phyloP scores from a whole-genome alignment of 345 rosid genomes.

The Cardamine resedifolia region DNA sequence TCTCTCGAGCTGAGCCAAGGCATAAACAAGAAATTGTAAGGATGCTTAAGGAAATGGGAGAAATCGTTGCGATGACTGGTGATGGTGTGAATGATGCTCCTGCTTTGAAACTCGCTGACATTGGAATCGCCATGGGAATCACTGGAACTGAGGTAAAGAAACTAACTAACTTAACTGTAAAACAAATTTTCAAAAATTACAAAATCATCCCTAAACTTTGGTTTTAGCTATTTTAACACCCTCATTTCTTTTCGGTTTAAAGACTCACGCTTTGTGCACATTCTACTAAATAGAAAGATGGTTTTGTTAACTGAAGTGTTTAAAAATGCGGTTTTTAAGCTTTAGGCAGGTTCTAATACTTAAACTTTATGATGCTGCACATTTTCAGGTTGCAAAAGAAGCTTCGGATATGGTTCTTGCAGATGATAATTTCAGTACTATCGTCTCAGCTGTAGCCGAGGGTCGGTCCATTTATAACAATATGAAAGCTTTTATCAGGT shows the following conservation, averaged over 20 bases:
- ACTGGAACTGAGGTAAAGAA: constrained; percentile 83
- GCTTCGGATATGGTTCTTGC: constrained; percentile 98
- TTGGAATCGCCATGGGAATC: constrained; percentile 96
- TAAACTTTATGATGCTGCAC: background rate
- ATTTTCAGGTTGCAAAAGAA: constrained; percentile 85
- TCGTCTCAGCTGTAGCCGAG: constrained; percentile 84
- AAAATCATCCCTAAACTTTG: background rate
- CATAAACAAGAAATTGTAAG: constrained; percentile 94
- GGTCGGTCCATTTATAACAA: constrained; percentile 88
- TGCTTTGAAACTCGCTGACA: constrained; percentile 92
- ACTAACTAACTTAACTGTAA: constrained; percentile 19
- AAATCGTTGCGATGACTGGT: constrained; percentile 97
- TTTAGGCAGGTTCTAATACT: background rate
- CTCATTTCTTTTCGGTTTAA: background rate
- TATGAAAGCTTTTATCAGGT: constrained; percentile 97
- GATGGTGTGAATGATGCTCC: constrained; percentile 99
- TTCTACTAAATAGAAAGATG: background rate
- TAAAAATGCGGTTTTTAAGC: background rate
- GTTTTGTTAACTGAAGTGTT: background rate
- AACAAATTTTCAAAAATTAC: background rate
- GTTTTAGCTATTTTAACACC: background rate
- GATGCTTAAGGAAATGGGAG: constrained; percentile 84
- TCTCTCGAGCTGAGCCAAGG: constrained; percentile 89
- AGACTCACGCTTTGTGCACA: background rate
- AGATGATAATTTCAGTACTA: constrained; percentile 85